Percentiles rank a stretch among this genome's conserved stretches.
These are phyloP conservation scores for Rubia peregrina DNA, from an alignment of 305 asterid genomes.

Conservation along the genomic window DNA sequence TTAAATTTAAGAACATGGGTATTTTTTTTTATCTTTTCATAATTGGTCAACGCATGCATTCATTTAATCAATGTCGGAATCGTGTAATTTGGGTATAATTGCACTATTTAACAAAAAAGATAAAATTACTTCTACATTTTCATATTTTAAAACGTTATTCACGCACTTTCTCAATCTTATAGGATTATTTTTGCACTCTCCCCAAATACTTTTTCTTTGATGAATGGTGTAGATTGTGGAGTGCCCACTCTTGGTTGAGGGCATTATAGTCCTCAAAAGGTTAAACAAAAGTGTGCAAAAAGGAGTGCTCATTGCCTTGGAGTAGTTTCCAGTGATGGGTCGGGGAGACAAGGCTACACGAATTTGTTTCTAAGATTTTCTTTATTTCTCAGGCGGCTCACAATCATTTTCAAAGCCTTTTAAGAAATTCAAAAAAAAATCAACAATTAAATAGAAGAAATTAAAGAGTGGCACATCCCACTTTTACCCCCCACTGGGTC, in stretches of 20 bases:
- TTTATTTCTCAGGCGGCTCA: constrained; percentile 34
- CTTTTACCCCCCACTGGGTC: constrained; percentile 42
- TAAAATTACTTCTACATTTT: too few species aligned
- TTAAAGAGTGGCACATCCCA: constrained; percentile 18
- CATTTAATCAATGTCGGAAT: too few species aligned
- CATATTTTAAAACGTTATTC: too few species aligned
- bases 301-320: constrained; percentile 39
- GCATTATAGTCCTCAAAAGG: constrained; percentile 22
- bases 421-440: constrained; percentile 1
- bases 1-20: too few species aligned
- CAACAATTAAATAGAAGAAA: neutral
- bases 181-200: too few species aligned
- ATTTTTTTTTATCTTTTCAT: too few species aligned
- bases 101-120: too few species aligned
- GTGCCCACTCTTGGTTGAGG: constrained; percentile 16
- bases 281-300: constrained; percentile 24
- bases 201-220: too few species aligned
- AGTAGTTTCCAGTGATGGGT: constrained; percentile 28
- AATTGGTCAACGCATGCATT: too few species aligned
- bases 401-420: constrained; percentile 51
- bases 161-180: too few species aligned
- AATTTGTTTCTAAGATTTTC: neutral
- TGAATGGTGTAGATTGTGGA: too few species aligned
- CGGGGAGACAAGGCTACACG: constrained; percentile 44
- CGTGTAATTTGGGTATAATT: too few species aligned